Conservation (phyloP, 129 eudicot species). For the Kitagawia praeruptora region DNA sequence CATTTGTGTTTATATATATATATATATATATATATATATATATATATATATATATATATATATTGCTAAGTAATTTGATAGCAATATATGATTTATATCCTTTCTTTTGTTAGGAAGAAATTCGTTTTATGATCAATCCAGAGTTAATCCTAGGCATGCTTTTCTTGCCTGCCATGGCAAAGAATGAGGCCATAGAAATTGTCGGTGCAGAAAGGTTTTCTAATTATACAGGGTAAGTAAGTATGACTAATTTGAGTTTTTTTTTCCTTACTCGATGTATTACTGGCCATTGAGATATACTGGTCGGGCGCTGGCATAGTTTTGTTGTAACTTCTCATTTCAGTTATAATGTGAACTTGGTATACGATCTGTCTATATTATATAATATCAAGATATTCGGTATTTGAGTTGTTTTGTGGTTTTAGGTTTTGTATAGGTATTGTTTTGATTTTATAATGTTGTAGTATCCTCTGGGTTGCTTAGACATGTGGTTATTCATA, state of each 20-base stretch:
- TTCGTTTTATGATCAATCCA: slow-evolving; percentile 95
- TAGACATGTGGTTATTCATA: background rate
- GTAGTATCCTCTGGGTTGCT: background rate
- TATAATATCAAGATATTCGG: background rate
- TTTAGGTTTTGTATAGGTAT: background rate
- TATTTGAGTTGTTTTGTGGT: background rate
- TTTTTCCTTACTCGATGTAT: background rate
- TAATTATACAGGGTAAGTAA: slow-evolving; percentile 65
- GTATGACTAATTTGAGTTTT: slow-evolving; percentile 7
- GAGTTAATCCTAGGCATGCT: slow-evolving; percentile 89
- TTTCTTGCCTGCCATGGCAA: slow-evolving; percentile 85
- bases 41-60: background rate
- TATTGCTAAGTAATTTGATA: background rate
- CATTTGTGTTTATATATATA: background rate
- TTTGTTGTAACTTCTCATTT: background rate
- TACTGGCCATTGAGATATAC: background rate
- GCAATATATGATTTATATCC: slow-evolving; percentile 1
- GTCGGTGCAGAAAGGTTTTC: slow-evolving; percentile 85
- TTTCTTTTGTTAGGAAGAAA: slow-evolving; percentile 60
- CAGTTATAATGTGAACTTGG: background rate
- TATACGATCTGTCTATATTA: background rate
- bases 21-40: background rate
- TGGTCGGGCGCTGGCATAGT: background rate
- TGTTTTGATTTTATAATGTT: background rate
- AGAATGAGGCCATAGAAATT: slow-evolving; percentile 91